Evolutionary conservation across 495 filamentous ascomycete genomes (phyloP).

Genomic region (Talaromyces nanjingensis): DNA sequence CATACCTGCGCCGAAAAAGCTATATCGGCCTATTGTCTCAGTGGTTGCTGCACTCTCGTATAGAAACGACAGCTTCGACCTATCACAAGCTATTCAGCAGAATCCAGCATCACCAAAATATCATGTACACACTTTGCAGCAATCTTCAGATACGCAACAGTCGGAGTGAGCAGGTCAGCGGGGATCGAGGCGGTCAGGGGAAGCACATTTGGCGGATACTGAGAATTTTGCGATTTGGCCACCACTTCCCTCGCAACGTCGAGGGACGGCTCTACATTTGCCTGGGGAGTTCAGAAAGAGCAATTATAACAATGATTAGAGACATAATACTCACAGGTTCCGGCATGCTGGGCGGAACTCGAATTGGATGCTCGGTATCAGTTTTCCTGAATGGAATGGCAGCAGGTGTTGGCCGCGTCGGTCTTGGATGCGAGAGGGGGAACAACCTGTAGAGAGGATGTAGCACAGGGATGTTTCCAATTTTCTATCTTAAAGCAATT

Average conservation of each 20-base stretch:
- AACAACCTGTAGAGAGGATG: not conserved
- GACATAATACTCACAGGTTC: not conserved
- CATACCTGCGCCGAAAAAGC: slow-evolving; percentile 82
- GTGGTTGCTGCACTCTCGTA: slow-evolving; percentile 90
- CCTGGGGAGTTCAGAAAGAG: slow-evolving; percentile 15
- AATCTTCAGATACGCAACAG: slow-evolving; percentile 85
- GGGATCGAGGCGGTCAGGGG: slow-evolving; percentile 80
- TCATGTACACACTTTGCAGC: slow-evolving; percentile 55
- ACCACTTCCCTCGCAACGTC: slow-evolving; percentile 46
- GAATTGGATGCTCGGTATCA: not conserved
- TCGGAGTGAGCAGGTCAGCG: slow-evolving; percentile 87
- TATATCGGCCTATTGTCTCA: slow-evolving; percentile 87
- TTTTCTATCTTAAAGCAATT: not conserved
- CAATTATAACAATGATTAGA: not conserved
- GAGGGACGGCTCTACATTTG: slow-evolving; percentile 32
- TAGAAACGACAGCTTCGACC: slow-evolving; percentile 58
- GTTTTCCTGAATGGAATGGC: not conserved
- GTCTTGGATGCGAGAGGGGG: not conserved
- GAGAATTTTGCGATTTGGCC: slow-evolving; percentile 34
- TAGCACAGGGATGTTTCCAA: not conserved
- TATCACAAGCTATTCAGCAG: slow-evolving; percentile 13
- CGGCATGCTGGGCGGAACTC: not conserved
- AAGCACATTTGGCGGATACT: slow-evolving; percentile 70
- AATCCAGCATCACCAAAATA: not conserved
- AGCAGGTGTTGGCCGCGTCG: not conserved